A percentile compares a stretch with the other conserved stretches of the same genome.
These are phyloP conservation scores for Fusarium torulosum DNA, from an alignment of 2,329 filamentous ascomycete species.

Conservation along the genomic window DNA sequence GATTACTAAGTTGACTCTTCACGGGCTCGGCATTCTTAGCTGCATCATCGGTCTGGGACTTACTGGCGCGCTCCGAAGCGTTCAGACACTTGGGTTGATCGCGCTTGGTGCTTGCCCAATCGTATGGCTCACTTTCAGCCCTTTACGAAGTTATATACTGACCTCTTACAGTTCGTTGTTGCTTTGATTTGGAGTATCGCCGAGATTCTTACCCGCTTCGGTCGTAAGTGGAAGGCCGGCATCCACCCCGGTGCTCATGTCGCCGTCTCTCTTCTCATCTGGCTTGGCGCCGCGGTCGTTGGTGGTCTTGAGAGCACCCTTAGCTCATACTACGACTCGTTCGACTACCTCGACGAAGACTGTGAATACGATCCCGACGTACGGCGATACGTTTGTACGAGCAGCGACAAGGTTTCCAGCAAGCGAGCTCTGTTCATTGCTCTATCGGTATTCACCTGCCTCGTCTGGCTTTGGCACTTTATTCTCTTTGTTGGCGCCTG, in stretches of 20 bases:
- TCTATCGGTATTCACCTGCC: constrained; percentile 41
- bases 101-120: constrained; percentile 35
- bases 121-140: constrained; percentile 23
- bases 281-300: constrained; percentile 51
- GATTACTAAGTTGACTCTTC: constrained; percentile 50
- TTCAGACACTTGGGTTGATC: constrained; percentile 19
- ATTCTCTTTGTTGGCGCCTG: constrained; percentile 57
- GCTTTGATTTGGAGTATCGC: constrained; percentile 55
- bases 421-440: constrained; percentile 35
- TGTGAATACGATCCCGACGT: constrained; percentile 27
- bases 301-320: constrained; percentile 44
- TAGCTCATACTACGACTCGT: constrained; percentile 21
- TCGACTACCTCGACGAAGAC: constrained; percentile 25
- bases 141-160: neutral
- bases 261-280: constrained; percentile 58
- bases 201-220: constrained; percentile 55
- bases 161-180: constrained; percentile 49
- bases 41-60: constrained; percentile 49
- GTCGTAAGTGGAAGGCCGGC: constrained; percentile 51
- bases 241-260: constrained; percentile 61
- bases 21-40: constrained; percentile 45
- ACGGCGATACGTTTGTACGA: constrained; percentile 13
- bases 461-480: constrained; percentile 53
- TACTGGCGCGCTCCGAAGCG: constrained; percentile 41
- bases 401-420: constrained; percentile 10